These are phyloP conservation scores for Apiospora aurea DNA, from an alignment of 2,329 filamentous ascomycete genomes.

Conservation along the genomic window DNA sequence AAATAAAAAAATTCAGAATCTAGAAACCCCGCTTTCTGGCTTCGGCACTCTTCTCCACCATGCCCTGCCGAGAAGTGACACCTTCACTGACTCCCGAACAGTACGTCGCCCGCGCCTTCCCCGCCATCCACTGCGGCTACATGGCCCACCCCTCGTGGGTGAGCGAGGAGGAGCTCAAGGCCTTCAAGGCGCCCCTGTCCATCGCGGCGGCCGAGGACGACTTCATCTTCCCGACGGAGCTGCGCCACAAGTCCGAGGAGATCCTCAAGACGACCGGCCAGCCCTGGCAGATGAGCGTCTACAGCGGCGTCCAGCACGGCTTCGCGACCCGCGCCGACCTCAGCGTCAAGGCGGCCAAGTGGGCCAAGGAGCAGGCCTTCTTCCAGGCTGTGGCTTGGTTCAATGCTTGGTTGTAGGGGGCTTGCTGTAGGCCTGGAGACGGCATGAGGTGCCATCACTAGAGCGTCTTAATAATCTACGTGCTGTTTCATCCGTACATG, in stretches of 20 bases:
- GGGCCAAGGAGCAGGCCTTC: slow-evolving; percentile 83
- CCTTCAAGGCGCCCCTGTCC: slow-evolving; percentile 71
- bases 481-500: not conserved
- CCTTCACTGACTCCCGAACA: slow-evolving; percentile 36
- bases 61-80: too few species aligned
- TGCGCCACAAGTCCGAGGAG: slow-evolving; percentile 70
- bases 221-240: slow-evolving; percentile 68
- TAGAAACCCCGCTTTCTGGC: too few species aligned
- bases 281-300: slow-evolving; percentile 81
- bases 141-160: slow-evolving; percentile 83
- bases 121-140: slow-evolving; percentile 74
- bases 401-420: slow-evolving; percentile 46
- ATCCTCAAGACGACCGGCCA: slow-evolving; percentile 63
- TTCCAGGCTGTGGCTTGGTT: slow-evolving; percentile 81
- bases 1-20: too few species aligned
- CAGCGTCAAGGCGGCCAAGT: slow-evolving; percentile 63
- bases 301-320: slow-evolving; percentile 74
- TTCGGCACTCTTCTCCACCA: not conserved
- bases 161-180: slow-evolving; percentile 68
- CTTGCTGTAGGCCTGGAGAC: too few species aligned
- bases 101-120: slow-evolving; percentile 74
- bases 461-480: not conserved
- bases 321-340: slow-evolving; percentile 76
- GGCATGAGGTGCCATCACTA: not conserved
- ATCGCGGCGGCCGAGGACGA: slow-evolving; percentile 72